These are phyloP conservation scores for Phyllosticta capitalensis DNA, from an alignment of 2,329 filamentous ascomycete genomes.

Conservation along the genomic window DNA sequence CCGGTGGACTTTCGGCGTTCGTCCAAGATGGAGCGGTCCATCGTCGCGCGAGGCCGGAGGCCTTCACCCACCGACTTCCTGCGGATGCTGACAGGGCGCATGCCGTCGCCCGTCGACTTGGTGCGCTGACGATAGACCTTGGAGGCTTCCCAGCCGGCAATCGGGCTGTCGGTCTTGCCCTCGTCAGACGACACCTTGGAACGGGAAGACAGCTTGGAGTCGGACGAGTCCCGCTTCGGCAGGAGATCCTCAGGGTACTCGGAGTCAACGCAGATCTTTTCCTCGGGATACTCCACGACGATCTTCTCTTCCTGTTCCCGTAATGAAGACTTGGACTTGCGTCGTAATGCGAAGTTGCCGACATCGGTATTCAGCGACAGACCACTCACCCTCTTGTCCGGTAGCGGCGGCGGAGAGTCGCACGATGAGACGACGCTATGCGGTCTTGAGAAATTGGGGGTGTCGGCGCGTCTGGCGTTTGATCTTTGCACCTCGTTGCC, in stretches of 20 bases:
- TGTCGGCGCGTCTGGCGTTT: not conserved
- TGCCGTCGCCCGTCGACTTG: not conserved
- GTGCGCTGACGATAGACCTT: not conserved
- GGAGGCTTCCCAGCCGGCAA: not conserved
- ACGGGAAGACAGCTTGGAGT: not conserved
- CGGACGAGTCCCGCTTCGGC: not conserved
- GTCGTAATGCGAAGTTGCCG: not conserved
- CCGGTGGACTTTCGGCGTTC: not conserved
- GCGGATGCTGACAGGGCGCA: not conserved
- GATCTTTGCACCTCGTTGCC: not conserved
- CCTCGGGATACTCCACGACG: not conserved
- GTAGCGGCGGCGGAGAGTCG: not conserved
- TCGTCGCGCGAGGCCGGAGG: not conserved
- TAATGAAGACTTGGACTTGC: not conserved
- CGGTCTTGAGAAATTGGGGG: slow-evolving; percentile 4
- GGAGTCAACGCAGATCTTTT: not conserved
- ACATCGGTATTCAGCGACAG: not conserved
- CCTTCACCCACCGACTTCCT: not conserved
- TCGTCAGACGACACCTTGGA: not conserved
- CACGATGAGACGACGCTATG: not conserved
- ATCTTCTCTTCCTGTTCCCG: slow-evolving; percentile 5
- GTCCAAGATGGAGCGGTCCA: not conserved
- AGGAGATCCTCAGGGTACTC: not conserved
- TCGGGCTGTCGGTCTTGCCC: not conserved
- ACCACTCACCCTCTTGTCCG: not conserved